These are phyloP conservation scores for Primulina huaijiensis DNA, from an alignment of 257 asterid species.

Conservation along the genomic window DNA sequence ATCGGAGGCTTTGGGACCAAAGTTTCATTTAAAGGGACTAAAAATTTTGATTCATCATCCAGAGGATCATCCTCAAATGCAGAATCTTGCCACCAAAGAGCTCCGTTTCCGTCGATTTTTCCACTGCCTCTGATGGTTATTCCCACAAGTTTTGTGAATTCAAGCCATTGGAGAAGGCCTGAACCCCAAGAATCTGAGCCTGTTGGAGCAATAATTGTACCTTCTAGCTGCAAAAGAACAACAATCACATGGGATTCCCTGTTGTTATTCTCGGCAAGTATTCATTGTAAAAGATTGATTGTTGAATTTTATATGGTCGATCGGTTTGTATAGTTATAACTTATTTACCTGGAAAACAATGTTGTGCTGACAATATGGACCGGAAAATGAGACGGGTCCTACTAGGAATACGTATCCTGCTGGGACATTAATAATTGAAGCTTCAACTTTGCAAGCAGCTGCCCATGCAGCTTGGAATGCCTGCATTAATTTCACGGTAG, in stretches of 20 bases:
- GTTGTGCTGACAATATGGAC: constrained; percentile 81
- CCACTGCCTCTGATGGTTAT: constrained; percentile 77
- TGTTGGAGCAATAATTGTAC: constrained; percentile 78
- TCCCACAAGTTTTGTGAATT: constrained; percentile 82
- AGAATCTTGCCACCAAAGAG: constrained; percentile 81
- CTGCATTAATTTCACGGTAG: constrained; percentile 35
- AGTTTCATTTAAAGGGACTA: constrained; percentile 56
- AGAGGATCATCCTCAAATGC: constrained; percentile 54
- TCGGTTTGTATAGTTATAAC: too few relatives aligned
- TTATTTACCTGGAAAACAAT: constrained; percentile 76
- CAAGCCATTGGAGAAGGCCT: constrained; percentile 81
- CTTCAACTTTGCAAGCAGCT: constrained; percentile 73
- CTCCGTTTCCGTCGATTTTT: constrained; percentile 71
- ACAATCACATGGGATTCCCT: constrained; percentile 21
- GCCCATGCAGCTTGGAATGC: constrained; percentile 95
- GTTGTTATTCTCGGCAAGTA: too few relatives aligned
- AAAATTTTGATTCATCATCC: constrained; percentile 66
- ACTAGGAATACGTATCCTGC: constrained; percentile 62
- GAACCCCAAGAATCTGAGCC: constrained; percentile 72
- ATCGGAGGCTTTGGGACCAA: too few relatives aligned
- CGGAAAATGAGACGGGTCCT: constrained; percentile 88
- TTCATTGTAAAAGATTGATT: too few relatives aligned
- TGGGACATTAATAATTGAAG: constrained; percentile 62
- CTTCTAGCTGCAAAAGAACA: constrained; percentile 67
- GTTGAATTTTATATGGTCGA: not conserved